Conservation (phyloP, 176 grass and related monocot species). For the Zoysia japonica region DNA sequence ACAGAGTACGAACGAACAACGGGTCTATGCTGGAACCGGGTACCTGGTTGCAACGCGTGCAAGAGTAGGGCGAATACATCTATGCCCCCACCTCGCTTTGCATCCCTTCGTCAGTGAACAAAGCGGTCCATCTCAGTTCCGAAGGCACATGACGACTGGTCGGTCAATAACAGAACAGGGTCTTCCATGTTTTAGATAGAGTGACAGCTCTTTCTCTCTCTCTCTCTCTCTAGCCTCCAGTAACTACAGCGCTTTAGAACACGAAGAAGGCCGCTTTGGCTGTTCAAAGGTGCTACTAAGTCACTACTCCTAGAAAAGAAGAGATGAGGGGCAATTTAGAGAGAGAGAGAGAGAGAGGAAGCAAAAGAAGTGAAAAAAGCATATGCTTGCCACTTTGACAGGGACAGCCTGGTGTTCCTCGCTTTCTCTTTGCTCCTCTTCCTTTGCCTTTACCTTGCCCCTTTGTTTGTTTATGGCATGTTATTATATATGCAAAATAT, state of each 20-base stretch:
- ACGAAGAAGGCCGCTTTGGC: conserved; percentile 48
- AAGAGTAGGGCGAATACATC: conserved; percentile 28
- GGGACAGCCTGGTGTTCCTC: conserved; percentile 3
- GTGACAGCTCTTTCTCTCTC: too few relatives aligned
- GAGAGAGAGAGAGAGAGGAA: conserved; percentile 24
- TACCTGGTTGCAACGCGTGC: conserved; percentile 3
- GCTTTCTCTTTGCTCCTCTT: too few relatives aligned
- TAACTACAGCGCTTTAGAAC: background rate
- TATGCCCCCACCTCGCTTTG: conserved; percentile 45
- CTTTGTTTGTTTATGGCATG: conserved; percentile 35
- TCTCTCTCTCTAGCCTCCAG: background rate
- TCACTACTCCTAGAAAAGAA: conserved; percentile 51
- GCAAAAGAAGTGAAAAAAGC: conserved; percentile 43
- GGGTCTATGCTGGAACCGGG: conserved; percentile 29
- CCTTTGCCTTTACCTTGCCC: conserved; percentile 6
- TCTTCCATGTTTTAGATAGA: too few relatives aligned
- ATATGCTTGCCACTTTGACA: conserved; percentile 42
- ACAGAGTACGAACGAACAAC: background rate
- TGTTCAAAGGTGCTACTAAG: conserved; percentile 42
- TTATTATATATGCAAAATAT: background rate
- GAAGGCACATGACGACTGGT: too few relatives aligned
- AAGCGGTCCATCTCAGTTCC: background rate
- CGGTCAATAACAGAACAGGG: too few relatives aligned
- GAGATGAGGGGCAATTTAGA: conserved; percentile 29
- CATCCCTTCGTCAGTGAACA: conserved; percentile 32